Conservation (phyloP, 768 basidiomycete genomes). For the Royoungia palumana region DNA sequence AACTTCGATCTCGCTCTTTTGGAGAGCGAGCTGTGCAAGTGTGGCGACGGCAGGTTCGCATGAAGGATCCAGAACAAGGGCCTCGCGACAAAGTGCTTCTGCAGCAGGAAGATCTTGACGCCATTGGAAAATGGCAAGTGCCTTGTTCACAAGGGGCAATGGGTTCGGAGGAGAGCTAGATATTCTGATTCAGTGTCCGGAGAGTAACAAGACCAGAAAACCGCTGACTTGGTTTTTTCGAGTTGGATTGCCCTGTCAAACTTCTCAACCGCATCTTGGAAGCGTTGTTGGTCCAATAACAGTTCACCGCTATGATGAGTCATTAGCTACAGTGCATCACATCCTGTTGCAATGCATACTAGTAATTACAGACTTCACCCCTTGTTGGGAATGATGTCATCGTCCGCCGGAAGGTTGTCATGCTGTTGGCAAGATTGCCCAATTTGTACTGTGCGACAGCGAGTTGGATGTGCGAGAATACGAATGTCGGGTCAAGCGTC, state of each 20-base stretch:
- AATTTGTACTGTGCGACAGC: conserved; percentile 97
- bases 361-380: conserved; percentile 93
- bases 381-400: conserved; percentile 80
- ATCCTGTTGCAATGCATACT: conserved; percentile 48
- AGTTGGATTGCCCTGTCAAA: conserved; percentile 91
- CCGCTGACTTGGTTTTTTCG: conserved; percentile 66
- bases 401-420: conserved; percentile 87
- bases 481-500: conserved; percentile 81
- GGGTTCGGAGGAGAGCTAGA: conserved; percentile 67
- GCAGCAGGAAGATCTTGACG: conserved; percentile 84
- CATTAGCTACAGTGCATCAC: neutral
- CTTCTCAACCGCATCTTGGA: conserved; percentile 84
- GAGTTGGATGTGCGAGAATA: conserved; percentile 96
- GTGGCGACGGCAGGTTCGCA: conserved; percentile 97
- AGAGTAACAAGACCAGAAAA: neutral
- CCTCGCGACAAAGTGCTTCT: conserved; percentile 83
- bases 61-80: conserved; percentile 82
- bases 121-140: conserved; percentile 95
- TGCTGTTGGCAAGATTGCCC: conserved; percentile 70
- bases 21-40: conserved; percentile 87
- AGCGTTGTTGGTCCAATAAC: conserved; percentile 86
- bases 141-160: conserved; percentile 93
- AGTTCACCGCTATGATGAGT: conserved; percentile 73
- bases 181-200: neutral
- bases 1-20: conserved; percentile 83